Base-by-base conservation (phyloP, 305 asterid genomes). In the Coffea humblotiana region DNA sequence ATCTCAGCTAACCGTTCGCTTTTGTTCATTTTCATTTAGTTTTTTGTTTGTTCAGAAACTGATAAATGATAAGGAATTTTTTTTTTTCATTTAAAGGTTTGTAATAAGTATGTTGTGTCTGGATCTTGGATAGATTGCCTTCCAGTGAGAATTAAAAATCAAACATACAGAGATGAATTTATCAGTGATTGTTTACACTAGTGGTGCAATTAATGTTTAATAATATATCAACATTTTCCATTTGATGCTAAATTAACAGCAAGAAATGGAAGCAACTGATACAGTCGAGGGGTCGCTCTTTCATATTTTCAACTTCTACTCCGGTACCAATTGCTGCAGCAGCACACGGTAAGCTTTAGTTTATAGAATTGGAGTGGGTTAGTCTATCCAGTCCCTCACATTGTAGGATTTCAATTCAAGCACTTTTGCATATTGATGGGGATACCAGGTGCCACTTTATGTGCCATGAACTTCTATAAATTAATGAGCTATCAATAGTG, bases 261-360 rank as follows among this genome's bases (percentile, higher is more conserved):
- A 90, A 92, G 89, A 87, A 82, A 84, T 96, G 99, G 99, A 96
- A 96, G 90, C 89, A 91, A 84, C 91, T 96, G 48, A 90, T 95
- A 82, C 99, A 96, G 86, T 94, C 99, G 52, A 88, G 97, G 66
- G 99, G 98, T 19, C 94, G 99, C 60, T 90, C 99, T 80, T 96
- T 96, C 87, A 96, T 96, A 90, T 96, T 96, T 86, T 96, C 98
- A 75, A 94, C 98, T 79, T 90, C 98, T 70, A 85, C 93, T 40
- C 98, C 99, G 1, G 96, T 96, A 80, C 99, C 99, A 45, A 77
- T 96, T 81, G 92, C 81, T 86, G 99, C 99, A 78, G 99, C 99
- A 71, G 96, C 99, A 82, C 91, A 87, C 80, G 99, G 99, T 96
- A 80, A 78, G 60, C 68, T 52, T 65, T 63, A 19, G 60, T 51